Base-by-base conservation (phyloP, 2,329 filamentous ascomycete species). In the Fragosphaeria purpurea region DNA sequence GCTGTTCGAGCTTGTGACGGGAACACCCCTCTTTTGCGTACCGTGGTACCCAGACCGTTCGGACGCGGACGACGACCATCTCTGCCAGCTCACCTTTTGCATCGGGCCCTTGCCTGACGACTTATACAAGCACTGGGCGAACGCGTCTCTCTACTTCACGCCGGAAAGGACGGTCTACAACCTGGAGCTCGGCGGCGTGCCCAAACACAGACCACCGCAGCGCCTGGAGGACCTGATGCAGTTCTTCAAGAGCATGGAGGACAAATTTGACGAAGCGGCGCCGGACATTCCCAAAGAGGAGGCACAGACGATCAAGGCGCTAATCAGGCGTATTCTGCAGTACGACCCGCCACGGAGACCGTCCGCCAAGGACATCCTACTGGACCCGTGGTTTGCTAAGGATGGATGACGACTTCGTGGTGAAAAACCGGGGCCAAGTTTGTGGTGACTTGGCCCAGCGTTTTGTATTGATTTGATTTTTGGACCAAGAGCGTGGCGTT, bases 1-100 rank as follows among this genome's bases (percentile, higher is more conserved):
- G 5, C 13, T 48, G 3, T 52, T 45, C 34, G 50, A 49, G 38
- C 33, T 49, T 9, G 6, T 49, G 2, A 49, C 50, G 8, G 46
- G 50, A n/a, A 4, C 9, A 4, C 42, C 11, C 13, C 46, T 49
- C 7, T 52, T 52, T 34, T 38, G 13, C 12, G 31, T 42, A 31
- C 7, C 11, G 12, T 8, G 41, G 22, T 34, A 12, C 1, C 22
- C 7, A 2, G 10, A 41, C n/a, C 8, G 31, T 11, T 10, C 34
- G 9, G n/a, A 39, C 4, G 31, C 11, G 2, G 34, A 35, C 8
- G 50, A 49, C 34, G 35, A 31, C 4, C 46, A 46, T 12, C 38
- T 52, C 4, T 4, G 42, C 11, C n/a, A 46, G 13, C 10, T 48
- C 6, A 6, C 5, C 11, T 2, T 13, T 1, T 5, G 32, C 6